A percentile compares a stretch with the other conserved stretches of the same genome.
These are phyloP conservation scores for Anthostomella pinea DNA, from an alignment of 2,329 filamentous ascomycete genomes.

Conservation along the genomic window DNA sequence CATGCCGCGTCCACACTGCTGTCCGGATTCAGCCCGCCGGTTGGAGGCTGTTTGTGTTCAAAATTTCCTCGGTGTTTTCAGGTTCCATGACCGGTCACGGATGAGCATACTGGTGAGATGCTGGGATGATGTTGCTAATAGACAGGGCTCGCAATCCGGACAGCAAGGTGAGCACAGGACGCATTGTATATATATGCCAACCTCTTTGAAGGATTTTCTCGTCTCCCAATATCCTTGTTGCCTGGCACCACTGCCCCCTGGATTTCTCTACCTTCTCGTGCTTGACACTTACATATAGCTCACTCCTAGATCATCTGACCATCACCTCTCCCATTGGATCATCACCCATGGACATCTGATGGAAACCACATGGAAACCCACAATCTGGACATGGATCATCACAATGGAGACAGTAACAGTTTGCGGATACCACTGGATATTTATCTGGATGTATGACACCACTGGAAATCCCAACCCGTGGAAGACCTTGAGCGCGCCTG, in stretches of 20 bases:
- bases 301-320: too few relatives aligned
- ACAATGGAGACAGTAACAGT: too few relatives aligned
- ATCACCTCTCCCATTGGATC: conserved; percentile 10
- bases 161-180: conserved; percentile 51
- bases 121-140: conserved; percentile 32
- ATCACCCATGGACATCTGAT: conserved; percentile 3
- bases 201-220: conserved; percentile 38
- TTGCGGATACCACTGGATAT: too few relatives aligned
- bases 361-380: too few relatives aligned
- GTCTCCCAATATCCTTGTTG: conserved; percentile 20
- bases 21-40: conserved; percentile 36
- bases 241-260: conserved; percentile 24
- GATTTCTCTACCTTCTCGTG: conserved; percentile 13
- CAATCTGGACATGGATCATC: too few relatives aligned
- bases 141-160: conserved; percentile 42
- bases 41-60: conserved; percentile 28
- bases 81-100: conserved; percentile 27
- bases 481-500: too few relatives aligned
- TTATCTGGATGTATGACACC: not conserved
- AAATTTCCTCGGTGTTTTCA: conserved; percentile 26
- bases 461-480: not conserved
- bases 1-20: conserved; percentile 35
- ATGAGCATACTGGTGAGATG: conserved; percentile 30
- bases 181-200: conserved; percentile 52
- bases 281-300: conserved; percentile 19